These are phyloP conservation scores for Euphorbia celastroides DNA, from an alignment of 441 rosid species.

Conservation along the genomic window DNA sequence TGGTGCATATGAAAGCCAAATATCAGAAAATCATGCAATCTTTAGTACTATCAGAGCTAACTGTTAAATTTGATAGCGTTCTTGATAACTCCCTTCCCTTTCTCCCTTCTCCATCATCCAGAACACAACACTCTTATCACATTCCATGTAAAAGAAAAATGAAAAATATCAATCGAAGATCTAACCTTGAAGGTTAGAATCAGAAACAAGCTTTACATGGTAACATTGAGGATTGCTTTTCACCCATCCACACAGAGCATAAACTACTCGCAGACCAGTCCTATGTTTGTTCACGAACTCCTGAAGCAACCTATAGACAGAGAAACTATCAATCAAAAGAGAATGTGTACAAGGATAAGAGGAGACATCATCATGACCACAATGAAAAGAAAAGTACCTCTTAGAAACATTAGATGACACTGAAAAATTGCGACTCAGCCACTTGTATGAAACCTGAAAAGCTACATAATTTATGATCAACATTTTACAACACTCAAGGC, in stretches of 20 bases:
- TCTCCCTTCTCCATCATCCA: not conserved
- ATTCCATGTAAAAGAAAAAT: not conserved
- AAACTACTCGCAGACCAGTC: conserved; percentile 56
- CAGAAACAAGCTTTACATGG: conserved; percentile 57
- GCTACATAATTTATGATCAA: conserved; percentile 5
- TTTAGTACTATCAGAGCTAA: not conserved
- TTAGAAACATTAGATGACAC: conserved; percentile 73
- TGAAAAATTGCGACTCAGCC: conserved; percentile 83
- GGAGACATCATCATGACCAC: conserved; percentile 1
- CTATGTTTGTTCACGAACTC: conserved; percentile 60
- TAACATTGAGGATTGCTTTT: conserved; percentile 55
- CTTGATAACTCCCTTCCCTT: not conserved
- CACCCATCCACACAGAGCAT: conserved; percentile 75
- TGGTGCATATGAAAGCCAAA: not conserved
- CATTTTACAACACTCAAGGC: not conserved
- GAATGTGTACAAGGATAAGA: not conserved
- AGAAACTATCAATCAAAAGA: conserved; percentile 2
- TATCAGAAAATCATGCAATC: not conserved
- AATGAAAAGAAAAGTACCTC: conserved; percentile 37
- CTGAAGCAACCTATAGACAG: conserved; percentile 56
- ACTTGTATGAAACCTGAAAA: conserved; percentile 88
- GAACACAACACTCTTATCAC: not conserved
- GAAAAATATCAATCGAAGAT: conserved; percentile 9
- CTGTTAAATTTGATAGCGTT: not conserved
- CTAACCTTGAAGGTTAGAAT: conserved; percentile 66